Base-by-base conservation (phyloP, 345 rosid species). In the Acer saccharum region DNA sequence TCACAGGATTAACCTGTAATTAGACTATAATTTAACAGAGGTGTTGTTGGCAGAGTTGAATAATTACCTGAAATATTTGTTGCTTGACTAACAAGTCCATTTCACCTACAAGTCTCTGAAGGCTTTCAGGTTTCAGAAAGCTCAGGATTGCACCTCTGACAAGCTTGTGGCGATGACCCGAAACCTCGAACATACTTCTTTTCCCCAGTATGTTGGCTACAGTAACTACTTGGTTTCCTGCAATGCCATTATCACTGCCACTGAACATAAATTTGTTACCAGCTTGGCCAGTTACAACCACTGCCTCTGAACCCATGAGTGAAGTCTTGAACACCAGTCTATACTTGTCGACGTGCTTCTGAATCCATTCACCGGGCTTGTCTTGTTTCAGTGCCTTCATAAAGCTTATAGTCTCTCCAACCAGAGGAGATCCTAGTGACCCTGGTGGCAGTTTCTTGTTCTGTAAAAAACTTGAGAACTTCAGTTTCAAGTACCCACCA, bases 311-410 rank as follows among this genome's bases (percentile, higher is more conserved):
- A 12, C 84, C 87, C 41, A 79, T 5, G 32, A 81, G 35, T 17
- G 84, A 81, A 44, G 87, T 76, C 76, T 84, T 81, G 71, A 84
- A 81, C 6, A 81, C 63, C 1, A 72, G 81, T 76, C 83, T 81
- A 11, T 81, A 69, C 74, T 69, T 76, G 12, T 41, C 13, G 17
- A 74, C n/a, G 1, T 77, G 73, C 41, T 39, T 55, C 29, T 76
- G 77, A 6, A 84, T 32, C 87, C 87, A 81, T 65, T 78, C 63
- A 27, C 2, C 21, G 1, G 71, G 35, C 55, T 18, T 79, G 62
- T 79, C 61, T 52, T 73, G n/a, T 25, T 72, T 81, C 5, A 63
- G 71, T 23, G 87, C 80, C 46, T n/a, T 50, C 0, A 69, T 3
- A 41, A 84, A 78, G 74, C 84, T 76, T 16, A 84, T 18, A 5